Percentiles rank a stretch among this genome's conserved stretches.
Conservation (phyloP, 129 eudicot genomes). For the Heracleum sosnowskyi region DNA sequence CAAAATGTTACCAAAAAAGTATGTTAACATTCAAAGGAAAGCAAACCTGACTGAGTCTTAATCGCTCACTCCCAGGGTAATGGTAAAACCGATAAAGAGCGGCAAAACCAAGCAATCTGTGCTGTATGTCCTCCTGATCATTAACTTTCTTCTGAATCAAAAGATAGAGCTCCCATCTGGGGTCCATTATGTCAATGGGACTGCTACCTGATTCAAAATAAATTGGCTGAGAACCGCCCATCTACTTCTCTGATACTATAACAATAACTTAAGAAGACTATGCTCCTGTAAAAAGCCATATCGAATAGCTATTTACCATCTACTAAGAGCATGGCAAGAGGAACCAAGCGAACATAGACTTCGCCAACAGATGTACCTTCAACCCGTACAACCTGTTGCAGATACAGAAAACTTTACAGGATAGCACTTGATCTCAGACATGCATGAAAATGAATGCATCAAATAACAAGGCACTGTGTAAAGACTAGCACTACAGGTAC, state of each 20-base stretch:
- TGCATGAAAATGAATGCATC: background rate
- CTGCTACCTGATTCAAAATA: conserved; percentile 72
- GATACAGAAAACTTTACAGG: background rate
- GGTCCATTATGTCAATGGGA: conserved; percentile 91
- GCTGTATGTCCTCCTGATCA: conserved; percentile 26
- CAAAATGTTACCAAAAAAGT: background rate
- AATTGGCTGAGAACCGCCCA: background rate
- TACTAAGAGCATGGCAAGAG: conserved; percentile 89
- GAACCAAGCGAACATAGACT: conserved; percentile 82
- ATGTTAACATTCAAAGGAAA: background rate
- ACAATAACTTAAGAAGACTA: conserved; percentile 1
- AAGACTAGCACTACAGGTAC: background rate
- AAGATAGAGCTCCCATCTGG: conserved; percentile 79
- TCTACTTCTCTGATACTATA: background rate
- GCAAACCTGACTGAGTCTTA: conserved; percentile 91
- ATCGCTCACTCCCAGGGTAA: conserved; percentile 58
- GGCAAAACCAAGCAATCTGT: conserved; percentile 70
- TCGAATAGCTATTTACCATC: conserved; percentile 54
- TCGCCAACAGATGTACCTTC: conserved; percentile 55
- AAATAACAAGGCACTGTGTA: background rate
- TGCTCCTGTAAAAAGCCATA: conserved; percentile 6
- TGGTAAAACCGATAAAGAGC: conserved; percentile 82
- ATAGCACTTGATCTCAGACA: background rate
- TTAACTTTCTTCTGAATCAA: conserved; percentile 41
- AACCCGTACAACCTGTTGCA: conserved; percentile 59